phyloP scores from a whole-genome alignment of 2,329 filamentous ascomycete species.

The Penicillium palitans region DNA sequence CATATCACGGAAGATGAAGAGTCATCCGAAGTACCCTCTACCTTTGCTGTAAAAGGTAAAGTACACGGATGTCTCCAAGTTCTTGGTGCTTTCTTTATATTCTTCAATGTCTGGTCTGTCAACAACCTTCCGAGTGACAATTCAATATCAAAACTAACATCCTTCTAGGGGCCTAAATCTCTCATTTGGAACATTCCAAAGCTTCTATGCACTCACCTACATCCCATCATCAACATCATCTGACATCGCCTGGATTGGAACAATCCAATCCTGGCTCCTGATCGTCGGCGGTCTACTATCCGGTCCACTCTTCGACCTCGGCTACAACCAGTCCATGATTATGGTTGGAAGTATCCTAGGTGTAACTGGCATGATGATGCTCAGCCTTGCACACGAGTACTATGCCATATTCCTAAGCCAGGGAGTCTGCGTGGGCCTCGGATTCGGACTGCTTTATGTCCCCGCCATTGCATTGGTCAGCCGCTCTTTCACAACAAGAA shows the following conservation, averaged over 20 bases:
- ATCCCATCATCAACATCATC: conserved; percentile 30
- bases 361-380: conserved; percentile 44
- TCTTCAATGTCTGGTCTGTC: conserved; percentile 23
- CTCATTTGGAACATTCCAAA: conserved; percentile 50
- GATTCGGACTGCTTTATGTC: conserved; percentile 43
- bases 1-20: not conserved
- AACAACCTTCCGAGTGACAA: not conserved
- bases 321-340: conserved; percentile 40
- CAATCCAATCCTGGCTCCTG: conserved; percentile 42
- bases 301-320: conserved; percentile 45
- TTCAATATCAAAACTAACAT: not conserved
- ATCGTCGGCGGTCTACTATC: conserved; percentile 44
- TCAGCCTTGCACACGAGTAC: conserved; percentile 36
- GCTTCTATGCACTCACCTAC: conserved; percentile 37
- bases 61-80: conserved; percentile 18
- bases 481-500: conserved; percentile 55
- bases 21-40: not conserved
- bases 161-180: conserved; percentile 14
- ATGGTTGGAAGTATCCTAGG: conserved; percentile 36
- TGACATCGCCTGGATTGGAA: conserved; percentile 47
- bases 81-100: conserved; percentile 34
- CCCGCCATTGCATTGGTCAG: conserved; percentile 50
- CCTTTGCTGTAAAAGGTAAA: not conserved
- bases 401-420: conserved; percentile 41
- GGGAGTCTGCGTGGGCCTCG: conserved; percentile 49